Percentiles rank a stretch among this genome's conserved stretches.
Conservation (phyloP, 2,329 filamentous ascomycete species). For the Sclerotinia sclerotiorum region DNA sequence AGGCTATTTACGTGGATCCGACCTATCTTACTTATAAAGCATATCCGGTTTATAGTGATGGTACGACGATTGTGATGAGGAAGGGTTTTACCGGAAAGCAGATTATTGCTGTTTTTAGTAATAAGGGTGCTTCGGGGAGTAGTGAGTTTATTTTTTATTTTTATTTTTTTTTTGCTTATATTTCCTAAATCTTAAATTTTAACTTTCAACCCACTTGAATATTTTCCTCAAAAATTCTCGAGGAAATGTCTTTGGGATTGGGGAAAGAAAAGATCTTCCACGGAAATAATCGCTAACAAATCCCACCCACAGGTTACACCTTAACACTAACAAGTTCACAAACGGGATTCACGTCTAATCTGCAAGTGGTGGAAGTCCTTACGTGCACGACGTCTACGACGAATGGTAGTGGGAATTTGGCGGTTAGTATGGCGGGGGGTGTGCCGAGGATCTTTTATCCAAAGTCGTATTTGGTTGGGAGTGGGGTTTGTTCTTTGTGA, state of each 20-base stretch:
- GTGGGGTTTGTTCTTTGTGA: constrained; percentile 21
- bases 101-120: constrained; percentile 44
- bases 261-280: too few relatives aligned
- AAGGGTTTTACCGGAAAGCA: constrained; percentile 34
- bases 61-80: constrained; percentile 34
- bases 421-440: constrained; percentile 46
- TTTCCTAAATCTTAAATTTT: too few relatives aligned
- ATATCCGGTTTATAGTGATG: constrained; percentile 35
- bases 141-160: not conserved
- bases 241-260: too few relatives aligned
- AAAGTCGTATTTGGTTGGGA: not conserved
- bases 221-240: too few relatives aligned
- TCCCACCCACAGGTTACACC: too few relatives aligned
- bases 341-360: constrained; percentile 43
- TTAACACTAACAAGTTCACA: constrained; percentile 39
- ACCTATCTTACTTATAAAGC: constrained; percentile 36
- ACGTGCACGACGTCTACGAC: constrained; percentile 47
- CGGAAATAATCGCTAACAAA: too few relatives aligned
- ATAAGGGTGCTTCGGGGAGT: constrained; percentile 40
- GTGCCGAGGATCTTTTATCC: constrained; percentile 47
- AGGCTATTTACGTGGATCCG: constrained; percentile 32
- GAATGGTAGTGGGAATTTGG: constrained; percentile 46
- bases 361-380: constrained; percentile 46
- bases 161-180: too few relatives aligned
- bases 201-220: too few relatives aligned